Conservation (phyloP, 2,329 filamentous ascomycete species). For the Truncatella angustata region DNA sequence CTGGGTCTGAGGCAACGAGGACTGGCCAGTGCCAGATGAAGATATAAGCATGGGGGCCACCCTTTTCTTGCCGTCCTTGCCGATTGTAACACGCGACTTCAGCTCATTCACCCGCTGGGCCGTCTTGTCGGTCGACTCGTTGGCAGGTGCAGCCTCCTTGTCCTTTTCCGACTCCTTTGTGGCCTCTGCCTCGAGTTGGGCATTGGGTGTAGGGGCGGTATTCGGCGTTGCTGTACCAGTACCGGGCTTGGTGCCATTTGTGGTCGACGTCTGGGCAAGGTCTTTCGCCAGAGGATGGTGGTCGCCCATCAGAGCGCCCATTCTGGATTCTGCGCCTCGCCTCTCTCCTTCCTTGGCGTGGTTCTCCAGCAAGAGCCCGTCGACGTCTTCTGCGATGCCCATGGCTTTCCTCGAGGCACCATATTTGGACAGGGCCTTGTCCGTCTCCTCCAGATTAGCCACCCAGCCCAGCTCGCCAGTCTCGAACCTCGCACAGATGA, state of each 20-base stretch:
- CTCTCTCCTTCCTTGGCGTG: constrained; percentile 89
- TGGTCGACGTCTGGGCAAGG: constrained; percentile 39
- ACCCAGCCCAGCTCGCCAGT: constrained; percentile 88
- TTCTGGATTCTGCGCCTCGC: constrained; percentile 85
- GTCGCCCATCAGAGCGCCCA: constrained; percentile 98
- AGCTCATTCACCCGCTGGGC: constrained; percentile 58
- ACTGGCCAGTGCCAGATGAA: constrained; percentile 81
- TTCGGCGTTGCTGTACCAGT: constrained; percentile 34
- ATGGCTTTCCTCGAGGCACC: constrained; percentile 84
- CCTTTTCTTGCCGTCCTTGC: constrained; percentile 95
- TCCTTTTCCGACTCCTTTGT: constrained; percentile 26
- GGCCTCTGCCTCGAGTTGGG: constrained; percentile 24
- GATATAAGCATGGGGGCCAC: constrained; percentile 91
- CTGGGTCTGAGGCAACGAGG: constrained; percentile 84
- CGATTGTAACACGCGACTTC: constrained; percentile 90
- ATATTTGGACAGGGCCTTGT: constrained; percentile 89
- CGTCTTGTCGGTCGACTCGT: constrained; percentile 52
- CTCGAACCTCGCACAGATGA: constrained; percentile 79
- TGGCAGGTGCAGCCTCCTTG: constrained; percentile 27
- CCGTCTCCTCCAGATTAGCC: constrained; percentile 82
- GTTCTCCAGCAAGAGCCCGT: constrained; percentile 83
- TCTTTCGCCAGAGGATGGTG: constrained; percentile 54
- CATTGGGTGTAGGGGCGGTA: constrained; percentile 32
- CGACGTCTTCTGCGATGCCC: constrained; percentile 90
- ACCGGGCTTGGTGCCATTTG: constrained; percentile 50